These are phyloP conservation scores for Diplocarpon mali DNA, from an alignment of 2,329 filamentous ascomycete species.

Conservation along the genomic window DNA sequence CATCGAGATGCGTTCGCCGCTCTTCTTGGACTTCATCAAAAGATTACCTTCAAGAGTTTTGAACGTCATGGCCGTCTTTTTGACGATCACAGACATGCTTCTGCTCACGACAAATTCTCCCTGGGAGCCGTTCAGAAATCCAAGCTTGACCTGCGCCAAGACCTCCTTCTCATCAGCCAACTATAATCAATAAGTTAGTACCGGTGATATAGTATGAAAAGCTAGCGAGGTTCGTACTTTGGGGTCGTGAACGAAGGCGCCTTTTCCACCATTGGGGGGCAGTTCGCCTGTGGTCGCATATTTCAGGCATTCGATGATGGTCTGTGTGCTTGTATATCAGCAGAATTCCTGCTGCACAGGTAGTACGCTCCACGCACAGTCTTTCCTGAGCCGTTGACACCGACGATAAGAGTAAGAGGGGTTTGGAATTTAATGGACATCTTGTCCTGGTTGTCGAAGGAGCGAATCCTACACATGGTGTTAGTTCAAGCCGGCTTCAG, in stretches of 20 bases:
- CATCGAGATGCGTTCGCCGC: constrained; percentile 68
- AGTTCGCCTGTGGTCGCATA: constrained; percentile 93
- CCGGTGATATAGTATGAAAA: neutral
- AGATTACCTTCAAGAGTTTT: constrained; percentile 81
- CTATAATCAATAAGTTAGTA: constrained; percentile 29
- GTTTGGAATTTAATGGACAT: constrained; percentile 83
- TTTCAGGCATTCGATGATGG: constrained; percentile 96
- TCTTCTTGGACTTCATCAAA: constrained; percentile 48
- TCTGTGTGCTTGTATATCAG: constrained; percentile 33
- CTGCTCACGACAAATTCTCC: constrained; percentile 74
- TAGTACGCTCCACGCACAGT: constrained; percentile 39
- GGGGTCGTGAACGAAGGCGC: constrained; percentile 96
- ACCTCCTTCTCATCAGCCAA: constrained; percentile 80
- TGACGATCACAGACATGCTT: constrained; percentile 75
- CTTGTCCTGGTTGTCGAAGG: constrained; percentile 64
- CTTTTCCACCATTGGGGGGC: constrained; percentile 77
- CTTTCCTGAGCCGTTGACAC: constrained; percentile 94
- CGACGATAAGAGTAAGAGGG: constrained; percentile 90
- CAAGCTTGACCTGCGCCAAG: constrained; percentile 80
- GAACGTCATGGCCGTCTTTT: constrained; percentile 62
- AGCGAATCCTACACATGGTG: constrained; percentile 49
- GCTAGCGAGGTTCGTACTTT: constrained; percentile 40
- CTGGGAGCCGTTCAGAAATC: constrained; percentile 70
- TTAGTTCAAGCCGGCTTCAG: too few species aligned
- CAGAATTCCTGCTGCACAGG: constrained; percentile 6